These are phyloP conservation scores for Rhamnella rubrinervis DNA, from an alignment of 331 rosid species.

Conservation along the genomic window DNA sequence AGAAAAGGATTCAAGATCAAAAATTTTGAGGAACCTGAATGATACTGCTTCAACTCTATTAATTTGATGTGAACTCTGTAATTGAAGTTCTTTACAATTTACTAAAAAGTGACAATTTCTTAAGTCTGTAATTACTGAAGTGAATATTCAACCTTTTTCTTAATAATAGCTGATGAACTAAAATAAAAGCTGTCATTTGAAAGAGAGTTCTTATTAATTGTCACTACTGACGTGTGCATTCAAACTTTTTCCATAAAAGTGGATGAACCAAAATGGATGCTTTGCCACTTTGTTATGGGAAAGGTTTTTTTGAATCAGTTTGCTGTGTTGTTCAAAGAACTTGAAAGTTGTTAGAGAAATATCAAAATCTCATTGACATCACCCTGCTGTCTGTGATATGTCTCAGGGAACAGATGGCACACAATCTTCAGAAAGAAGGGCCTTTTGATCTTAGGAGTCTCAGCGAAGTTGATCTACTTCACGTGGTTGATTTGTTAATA, in stretches of 20 bases:
- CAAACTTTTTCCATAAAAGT: background rate
- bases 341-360: background rate
- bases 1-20: background rate
- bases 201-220: too few relatives aligned
- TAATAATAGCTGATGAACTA: background rate
- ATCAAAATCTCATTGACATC: background rate
- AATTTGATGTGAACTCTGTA: too few relatives aligned
- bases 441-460: slow-evolving; percentile 41
- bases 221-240: background rate
- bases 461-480: slow-evolving; percentile 40
- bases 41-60: too few relatives aligned
- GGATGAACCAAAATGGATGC: slow-evolving; percentile 3
- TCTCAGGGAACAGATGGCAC: slow-evolving; percentile 66
- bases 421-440: slow-evolving; percentile 52
- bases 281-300: background rate
- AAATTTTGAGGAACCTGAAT: background rate
- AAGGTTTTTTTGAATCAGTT: background rate
- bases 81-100: too few relatives aligned
- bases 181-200: background rate
- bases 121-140: too few relatives aligned
- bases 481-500: slow-evolving; percentile 55
- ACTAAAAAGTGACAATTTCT: too few relatives aligned
- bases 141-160: background rate
- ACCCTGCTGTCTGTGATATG: slow-evolving; percentile 21
- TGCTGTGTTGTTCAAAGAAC: background rate